Percentiles rank a stretch among this genome's conserved stretches.
Conservation (phyloP, 2,329 filamentous ascomycete species). For the Stemphylium vesicarium region DNA sequence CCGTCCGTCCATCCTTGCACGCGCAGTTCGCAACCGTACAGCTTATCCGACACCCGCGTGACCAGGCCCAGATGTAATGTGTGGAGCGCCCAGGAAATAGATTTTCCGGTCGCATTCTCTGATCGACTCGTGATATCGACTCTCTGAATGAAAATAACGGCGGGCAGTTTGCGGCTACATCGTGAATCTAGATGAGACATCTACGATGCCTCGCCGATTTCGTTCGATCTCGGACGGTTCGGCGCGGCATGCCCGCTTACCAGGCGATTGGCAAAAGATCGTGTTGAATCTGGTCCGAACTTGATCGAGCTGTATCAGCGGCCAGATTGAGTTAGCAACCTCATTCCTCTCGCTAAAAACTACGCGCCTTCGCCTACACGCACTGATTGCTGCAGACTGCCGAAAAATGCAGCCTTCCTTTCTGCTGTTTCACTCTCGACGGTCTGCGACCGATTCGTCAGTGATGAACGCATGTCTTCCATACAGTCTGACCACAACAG, state of each 20-base stretch:
- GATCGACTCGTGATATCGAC: not conserved
- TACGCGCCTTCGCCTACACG: not conserved
- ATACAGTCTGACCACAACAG: not conserved
- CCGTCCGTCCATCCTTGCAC: not conserved
- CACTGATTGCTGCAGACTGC: conserved; percentile 1
- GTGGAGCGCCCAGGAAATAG: not conserved
- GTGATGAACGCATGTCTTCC: not conserved
- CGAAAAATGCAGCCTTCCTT: not conserved
- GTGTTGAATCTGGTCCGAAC: conserved; percentile 2
- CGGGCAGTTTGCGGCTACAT: not conserved
- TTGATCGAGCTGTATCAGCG: not conserved
- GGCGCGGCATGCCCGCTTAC: conserved; percentile 2
- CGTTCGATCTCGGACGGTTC: not conserved
- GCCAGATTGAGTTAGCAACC: not conserved
- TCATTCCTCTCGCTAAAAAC: not conserved
- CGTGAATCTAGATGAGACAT: not conserved
- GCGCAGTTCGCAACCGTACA: not conserved
- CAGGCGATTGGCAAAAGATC: conserved; percentile 5
- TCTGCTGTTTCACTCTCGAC: not conserved
- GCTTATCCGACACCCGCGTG: not conserved
- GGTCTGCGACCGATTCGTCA: not conserved
- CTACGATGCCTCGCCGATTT: not conserved
- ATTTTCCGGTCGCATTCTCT: not conserved
- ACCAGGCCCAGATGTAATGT: not conserved
- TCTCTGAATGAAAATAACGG: not conserved